Evolutionary conservation across 163 green algal species (phyloP).

Genomic region (Trebouxiophyceae sp.): DNA sequence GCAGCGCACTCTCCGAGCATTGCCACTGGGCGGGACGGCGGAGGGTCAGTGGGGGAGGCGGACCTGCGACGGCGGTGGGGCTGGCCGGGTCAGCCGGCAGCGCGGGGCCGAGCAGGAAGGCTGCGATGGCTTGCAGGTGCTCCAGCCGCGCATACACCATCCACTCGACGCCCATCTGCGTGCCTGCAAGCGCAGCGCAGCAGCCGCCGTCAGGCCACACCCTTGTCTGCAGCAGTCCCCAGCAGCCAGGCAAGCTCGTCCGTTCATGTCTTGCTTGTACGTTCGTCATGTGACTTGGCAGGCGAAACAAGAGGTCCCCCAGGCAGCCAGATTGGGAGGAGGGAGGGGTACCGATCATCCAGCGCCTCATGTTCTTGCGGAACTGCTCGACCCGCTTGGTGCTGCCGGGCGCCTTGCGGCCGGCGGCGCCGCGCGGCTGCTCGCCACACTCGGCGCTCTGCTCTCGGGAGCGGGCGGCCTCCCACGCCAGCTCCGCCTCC

Average conservation of each 20-base stretch:
- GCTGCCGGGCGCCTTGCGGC: not conserved
- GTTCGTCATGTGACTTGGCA: no score
- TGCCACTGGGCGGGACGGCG: no score
- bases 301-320: no score
- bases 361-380: not conserved
- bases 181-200: no score
- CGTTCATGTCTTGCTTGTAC: no score
- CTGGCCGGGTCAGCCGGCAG: not conserved
- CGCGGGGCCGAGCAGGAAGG: not conserved
- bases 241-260: no score
- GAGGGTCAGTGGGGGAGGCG: no score
- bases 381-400: not conserved
- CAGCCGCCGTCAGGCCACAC: no score
- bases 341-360: not conserved
- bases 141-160: not conserved
- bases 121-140: not conserved
- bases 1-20: no score
- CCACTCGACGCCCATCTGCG: not conserved
- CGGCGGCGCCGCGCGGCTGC: not conserved
- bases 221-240: no score
- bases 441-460: no score
- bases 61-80: not conserved
- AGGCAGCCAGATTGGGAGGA: no score
- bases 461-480: not conserved
- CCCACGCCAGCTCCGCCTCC: not conserved